phyloP scores from a whole-genome alignment of 768 basidiomycete genomes.

The Boletus rubropictus region DNA sequence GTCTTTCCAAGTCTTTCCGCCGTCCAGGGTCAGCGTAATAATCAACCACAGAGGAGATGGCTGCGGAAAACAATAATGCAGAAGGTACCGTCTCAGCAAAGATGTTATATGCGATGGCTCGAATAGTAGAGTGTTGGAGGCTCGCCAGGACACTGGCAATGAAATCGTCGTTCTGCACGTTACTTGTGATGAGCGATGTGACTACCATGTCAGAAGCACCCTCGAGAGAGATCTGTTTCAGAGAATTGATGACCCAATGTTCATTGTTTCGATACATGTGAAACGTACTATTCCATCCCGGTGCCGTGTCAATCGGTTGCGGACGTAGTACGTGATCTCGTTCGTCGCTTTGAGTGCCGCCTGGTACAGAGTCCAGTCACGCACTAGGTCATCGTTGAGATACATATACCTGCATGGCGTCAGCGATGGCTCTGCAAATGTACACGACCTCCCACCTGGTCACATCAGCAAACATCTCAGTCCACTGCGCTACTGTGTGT shows the following conservation, averaged over 20 bases:
- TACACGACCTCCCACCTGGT: constrained; percentile 22
- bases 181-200: constrained; percentile 18
- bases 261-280: neutral
- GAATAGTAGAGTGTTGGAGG: constrained; percentile 10
- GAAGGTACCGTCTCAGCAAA: constrained; percentile 54
- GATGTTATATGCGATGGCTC: constrained; percentile 41
- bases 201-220: constrained; percentile 18
- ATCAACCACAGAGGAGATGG: constrained; percentile 51
- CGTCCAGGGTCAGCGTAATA: constrained; percentile 48
- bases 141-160: constrained; percentile 14
- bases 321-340: constrained; percentile 22
- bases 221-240: constrained; percentile 15
- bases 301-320: constrained; percentile 17
- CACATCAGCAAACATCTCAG: constrained; percentile 46
- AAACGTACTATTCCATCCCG: constrained; percentile 20
- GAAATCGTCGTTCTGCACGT: constrained; percentile 21
- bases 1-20: constrained; percentile 29
- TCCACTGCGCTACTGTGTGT: constrained; percentile 38
- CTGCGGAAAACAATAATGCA: constrained; percentile 49
- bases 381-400: constrained; percentile 27
- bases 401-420: constrained; percentile 32
- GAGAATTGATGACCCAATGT: neutral
- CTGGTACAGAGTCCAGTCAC: constrained; percentile 31
- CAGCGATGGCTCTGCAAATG: neutral
- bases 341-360: constrained; percentile 25